phyloP scores from a whole-genome alignment of 2,329 filamentous ascomycete genomes.

The Tolypocladium paradoxum region DNA sequence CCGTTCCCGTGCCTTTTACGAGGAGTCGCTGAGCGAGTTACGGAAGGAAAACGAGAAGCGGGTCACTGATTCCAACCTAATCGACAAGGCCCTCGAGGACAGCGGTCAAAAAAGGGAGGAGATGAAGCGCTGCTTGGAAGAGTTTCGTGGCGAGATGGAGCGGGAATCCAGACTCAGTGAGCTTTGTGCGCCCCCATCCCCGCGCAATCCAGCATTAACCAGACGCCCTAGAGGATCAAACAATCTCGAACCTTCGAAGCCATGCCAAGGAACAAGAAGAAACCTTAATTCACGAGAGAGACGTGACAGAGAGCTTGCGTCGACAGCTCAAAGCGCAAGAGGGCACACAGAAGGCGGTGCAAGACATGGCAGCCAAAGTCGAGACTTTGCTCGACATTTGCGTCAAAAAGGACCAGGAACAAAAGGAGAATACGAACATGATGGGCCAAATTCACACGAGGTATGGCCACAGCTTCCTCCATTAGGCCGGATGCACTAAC shows the following conservation, averaged over 20 bases:
- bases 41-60: conserved; percentile 18
- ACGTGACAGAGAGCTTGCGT: conserved; percentile 3
- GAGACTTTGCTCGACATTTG: conserved; percentile 7
- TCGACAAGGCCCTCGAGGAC: conserved; percentile 17
- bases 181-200: neutral
- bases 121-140: conserved; percentile 18
- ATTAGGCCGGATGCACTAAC: neutral
- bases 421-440: neutral
- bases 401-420: neutral
- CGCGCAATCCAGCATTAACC: neutral
- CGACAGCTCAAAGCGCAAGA: conserved; percentile 7
- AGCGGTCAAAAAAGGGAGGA: conserved; percentile 21
- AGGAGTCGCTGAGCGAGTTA: conserved; percentile 23
- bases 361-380: conserved; percentile 9
- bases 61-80: conserved; percentile 8
- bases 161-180: conserved; percentile 13
- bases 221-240: conserved; percentile 11
- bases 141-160: conserved; percentile 12
- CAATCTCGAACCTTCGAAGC: conserved; percentile 12
- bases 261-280: conserved; percentile 11
- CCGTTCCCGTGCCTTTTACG: conserved; percentile 20
- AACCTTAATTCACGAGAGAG: conserved; percentile 1
- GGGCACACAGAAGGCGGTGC: conserved; percentile 4
- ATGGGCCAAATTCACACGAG: conserved; percentile 8
- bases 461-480: conserved; percentile 3